A percentile compares a stretch with the other conserved stretches of the same genome.
phyloP scores from a whole-genome alignment of 495 filamentous ascomycete species.

The Penicillium coprophilum region DNA sequence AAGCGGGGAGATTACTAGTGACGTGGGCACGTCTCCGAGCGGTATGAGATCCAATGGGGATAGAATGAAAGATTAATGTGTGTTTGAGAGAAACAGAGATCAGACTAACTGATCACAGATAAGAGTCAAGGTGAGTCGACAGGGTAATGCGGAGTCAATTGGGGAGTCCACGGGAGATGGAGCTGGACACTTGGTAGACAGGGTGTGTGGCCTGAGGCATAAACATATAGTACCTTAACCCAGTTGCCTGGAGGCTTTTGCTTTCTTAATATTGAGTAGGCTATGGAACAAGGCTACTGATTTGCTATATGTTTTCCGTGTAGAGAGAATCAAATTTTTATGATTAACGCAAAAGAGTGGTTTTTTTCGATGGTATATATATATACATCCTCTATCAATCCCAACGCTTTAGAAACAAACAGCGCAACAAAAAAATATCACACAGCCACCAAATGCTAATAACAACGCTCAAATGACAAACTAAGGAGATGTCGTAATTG shows the following conservation, averaged over 20 bases:
- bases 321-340: background rate
- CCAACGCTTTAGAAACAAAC: conserved; percentile 5
- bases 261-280: background rate
- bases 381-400: background rate
- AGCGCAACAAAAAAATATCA: background rate
- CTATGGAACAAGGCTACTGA: background rate
- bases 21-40: conserved; percentile 7
- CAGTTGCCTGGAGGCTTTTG: background rate
- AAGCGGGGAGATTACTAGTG: conserved; percentile 27
- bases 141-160: conserved; percentile 7
- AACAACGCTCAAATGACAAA: conserved; percentile 12
- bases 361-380: background rate
- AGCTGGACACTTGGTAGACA: conserved; percentile 19
- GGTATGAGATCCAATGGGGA: conserved; percentile 4
- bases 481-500: conserved; percentile 36
- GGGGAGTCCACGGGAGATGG: conserved; percentile 15
- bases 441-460: conserved; percentile 3
- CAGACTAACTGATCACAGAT: conserved; percentile 2
- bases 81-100: background rate
- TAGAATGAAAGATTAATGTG: background rate
- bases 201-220: conserved; percentile 29
- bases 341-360: background rate
- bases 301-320: background rate
- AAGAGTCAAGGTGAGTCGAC: background rate
- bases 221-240: conserved; percentile 1